Evolutionary conservation across 768 basidiomycete species (phyloP).

Genomic region (Rubroboletus pulcherrimus): DNA sequence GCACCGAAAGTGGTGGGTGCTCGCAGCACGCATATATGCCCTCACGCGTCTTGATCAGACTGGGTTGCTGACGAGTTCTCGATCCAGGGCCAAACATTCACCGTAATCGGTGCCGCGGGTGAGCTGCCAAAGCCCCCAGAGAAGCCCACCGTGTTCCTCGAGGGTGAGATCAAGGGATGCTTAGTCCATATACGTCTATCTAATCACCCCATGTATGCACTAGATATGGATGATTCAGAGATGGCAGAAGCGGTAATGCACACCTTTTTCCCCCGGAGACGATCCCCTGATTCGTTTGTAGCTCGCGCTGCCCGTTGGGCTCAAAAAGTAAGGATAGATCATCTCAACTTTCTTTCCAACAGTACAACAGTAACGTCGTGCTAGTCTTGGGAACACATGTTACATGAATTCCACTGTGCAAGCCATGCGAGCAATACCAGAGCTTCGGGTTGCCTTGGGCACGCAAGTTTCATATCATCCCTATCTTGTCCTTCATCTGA

Average conservation of each 20-base stretch:
- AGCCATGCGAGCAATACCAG: slow-evolving; percentile 88
- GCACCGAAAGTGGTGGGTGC: slow-evolving; percentile 69
- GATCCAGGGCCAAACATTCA: slow-evolving; percentile 78
- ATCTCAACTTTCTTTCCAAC: not conserved
- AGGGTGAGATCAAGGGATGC: slow-evolving; percentile 47
- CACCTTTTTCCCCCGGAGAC: not conserved
- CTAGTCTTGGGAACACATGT: slow-evolving; percentile 86
- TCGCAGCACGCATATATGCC: not conserved
- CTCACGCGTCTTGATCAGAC: slow-evolving; percentile 2
- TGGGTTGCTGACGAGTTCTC: not conserved
- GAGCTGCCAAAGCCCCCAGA: slow-evolving; percentile 87
- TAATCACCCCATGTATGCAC: slow-evolving; percentile 16
- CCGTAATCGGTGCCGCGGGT: slow-evolving; percentile 90
- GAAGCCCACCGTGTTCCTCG: slow-evolving; percentile 76
- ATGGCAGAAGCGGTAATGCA: slow-evolving; percentile 72
- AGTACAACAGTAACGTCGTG: not conserved
- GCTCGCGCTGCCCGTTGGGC: slow-evolving; percentile 78
- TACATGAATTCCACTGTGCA: slow-evolving; percentile 98
- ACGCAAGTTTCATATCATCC: slow-evolving; percentile 37
- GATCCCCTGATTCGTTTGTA: slow-evolving; percentile 25
- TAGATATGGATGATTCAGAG: slow-evolving; percentile 82
- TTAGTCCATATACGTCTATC: not conserved
- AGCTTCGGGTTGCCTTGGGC: slow-evolving; percentile 70
- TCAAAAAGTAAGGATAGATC: slow-evolving; percentile 56
- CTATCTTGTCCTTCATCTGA: not conserved